Evolutionary conservation across 208 protist species (phyloP), one percentile per base, ranked within the genome.

Genomic region (Crithidia fasciculata): DNA sequence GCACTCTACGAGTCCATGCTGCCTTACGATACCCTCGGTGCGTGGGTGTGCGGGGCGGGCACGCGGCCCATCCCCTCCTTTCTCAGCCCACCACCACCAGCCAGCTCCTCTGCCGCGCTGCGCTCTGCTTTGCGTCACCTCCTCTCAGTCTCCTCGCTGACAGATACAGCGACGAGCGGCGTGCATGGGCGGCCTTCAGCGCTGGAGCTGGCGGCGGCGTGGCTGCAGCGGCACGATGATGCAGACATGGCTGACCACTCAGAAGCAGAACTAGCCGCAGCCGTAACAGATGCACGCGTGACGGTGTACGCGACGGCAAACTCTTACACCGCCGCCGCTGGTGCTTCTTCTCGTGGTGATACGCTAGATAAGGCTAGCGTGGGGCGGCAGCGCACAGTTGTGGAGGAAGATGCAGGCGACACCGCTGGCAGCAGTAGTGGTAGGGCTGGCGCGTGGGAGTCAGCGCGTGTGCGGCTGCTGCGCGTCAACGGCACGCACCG

Each of bases 1-100:
- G 39, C 45, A 15, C 53, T 84, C 16, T 57, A 65, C 8, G 49
- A 45, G 12, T 78, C 78, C 4, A 76, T 83, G 71, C 9, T 8
- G 41, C 60, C 65, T 2, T 72, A 73, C 53, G 44, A 4, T 0
- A 74, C 69, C 2, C 50, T 83, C 0, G 67, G 55, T 10, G 68
- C 28, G 60, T 83, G 78, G 78, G 52, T 79, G 67, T 61, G 65
- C 52, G 67, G 60, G 0, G 74, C 44, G 4, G 44, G 19, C 53
- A 62, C 74, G 47, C 36, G 40, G 49, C 53, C 67, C 9, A 44
- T 79, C 8, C 44, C 37, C 2, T 50, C 58, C 7, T 79, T 74
- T 47, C 50, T 40, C 44, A 45, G 28, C 56, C 6, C 66, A 13
- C 6, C 40, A 0, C 36, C 39, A 16, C 52, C 36, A n/a, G 8